Conservation (phyloP, 2,329 filamentous ascomycete species). For the Orbilia blumenaviensis region DNA sequence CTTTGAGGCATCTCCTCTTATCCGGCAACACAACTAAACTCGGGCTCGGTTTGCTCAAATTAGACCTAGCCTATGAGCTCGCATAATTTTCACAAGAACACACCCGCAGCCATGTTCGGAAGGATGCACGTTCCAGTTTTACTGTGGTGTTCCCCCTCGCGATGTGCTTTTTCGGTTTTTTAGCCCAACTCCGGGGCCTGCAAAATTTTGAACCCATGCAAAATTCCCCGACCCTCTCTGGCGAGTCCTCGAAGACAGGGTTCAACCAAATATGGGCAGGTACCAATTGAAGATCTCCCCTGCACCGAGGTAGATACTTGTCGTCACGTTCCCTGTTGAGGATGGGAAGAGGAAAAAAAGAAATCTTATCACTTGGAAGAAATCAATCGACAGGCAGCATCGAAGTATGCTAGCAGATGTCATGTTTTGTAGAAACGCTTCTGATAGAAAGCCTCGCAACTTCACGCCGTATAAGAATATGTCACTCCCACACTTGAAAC, state of each 20-base stretch:
- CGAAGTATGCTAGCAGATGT: slow-evolving; percentile 39
- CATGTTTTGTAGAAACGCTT: slow-evolving; percentile 16
- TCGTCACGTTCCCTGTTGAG: slow-evolving; percentile 44
- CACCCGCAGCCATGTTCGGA: slow-evolving; percentile 43
- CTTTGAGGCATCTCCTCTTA: too few relatives aligned
- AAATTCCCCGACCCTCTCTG: slow-evolving; percentile 47
- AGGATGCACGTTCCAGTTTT: slow-evolving; percentile 40
- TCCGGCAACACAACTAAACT: slow-evolving; percentile 27
- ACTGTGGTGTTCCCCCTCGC: not conserved
- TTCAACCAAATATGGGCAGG: slow-evolving; percentile 48
- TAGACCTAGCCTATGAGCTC: slow-evolving; percentile 35
- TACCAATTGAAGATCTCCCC: slow-evolving; percentile 34
- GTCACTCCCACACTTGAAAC: slow-evolving; percentile 48
- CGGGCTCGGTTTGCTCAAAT: slow-evolving; percentile 33
- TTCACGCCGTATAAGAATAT: slow-evolving; percentile 44
- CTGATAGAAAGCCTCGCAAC: slow-evolving; percentile 7
- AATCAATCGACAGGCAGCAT: slow-evolving; percentile 40
- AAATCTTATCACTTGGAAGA: slow-evolving; percentile 32
- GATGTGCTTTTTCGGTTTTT: slow-evolving; percentile 4
- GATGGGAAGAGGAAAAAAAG: slow-evolving; percentile 22
- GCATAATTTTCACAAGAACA: slow-evolving; percentile 35
- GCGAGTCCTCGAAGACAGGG: slow-evolving; percentile 18
- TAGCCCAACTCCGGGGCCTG: slow-evolving; percentile 1
- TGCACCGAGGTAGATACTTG: slow-evolving; percentile 48
- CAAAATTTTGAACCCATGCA: slow-evolving; percentile 37